Conservation (phyloP, 2,329 filamentous ascomycete species). For the Pseudogymnoascus sp. region DNA sequence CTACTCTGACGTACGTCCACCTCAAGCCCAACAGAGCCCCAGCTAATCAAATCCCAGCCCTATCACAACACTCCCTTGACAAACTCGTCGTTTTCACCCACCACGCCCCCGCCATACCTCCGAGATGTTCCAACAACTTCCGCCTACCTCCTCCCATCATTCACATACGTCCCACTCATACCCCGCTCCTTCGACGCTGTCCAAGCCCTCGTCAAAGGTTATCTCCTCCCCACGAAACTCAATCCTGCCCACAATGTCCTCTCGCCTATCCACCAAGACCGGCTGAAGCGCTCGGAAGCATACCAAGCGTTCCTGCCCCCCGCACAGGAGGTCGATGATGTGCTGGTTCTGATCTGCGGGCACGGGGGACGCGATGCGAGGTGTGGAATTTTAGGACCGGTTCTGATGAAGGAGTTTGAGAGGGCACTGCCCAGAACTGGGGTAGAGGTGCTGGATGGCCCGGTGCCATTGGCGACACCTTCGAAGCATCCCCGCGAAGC, state of each 20-base stretch:
- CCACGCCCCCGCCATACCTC: slow-evolving; percentile 32
- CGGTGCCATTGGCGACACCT: slow-evolving; percentile 24
- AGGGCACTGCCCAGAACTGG: slow-evolving; percentile 43
- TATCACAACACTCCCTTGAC: slow-evolving; percentile 74
- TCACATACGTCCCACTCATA: slow-evolving; percentile 69
- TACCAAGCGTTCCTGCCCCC: slow-evolving; percentile 44
- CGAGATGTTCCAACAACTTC: slow-evolving; percentile 47
- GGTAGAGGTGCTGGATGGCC: slow-evolving; percentile 39
- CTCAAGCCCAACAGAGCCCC: background rate
- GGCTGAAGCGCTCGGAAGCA: slow-evolving; percentile 41
- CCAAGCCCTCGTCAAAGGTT: slow-evolving; percentile 53
- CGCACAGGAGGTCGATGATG: slow-evolving; percentile 54
- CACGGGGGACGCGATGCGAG: slow-evolving; percentile 74
- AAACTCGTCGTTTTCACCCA: slow-evolving; percentile 60
- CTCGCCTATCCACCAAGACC: slow-evolving; percentile 48
- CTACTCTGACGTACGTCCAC: slow-evolving; percentile 55
- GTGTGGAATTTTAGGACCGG: slow-evolving; percentile 72
- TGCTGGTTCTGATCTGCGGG: slow-evolving; percentile 79
- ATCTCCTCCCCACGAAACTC: slow-evolving; percentile 52
- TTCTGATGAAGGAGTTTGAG: slow-evolving; percentile 64
- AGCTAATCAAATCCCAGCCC: slow-evolving; percentile 46
- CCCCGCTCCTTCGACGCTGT: slow-evolving; percentile 51
- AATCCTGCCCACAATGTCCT: slow-evolving; percentile 51
- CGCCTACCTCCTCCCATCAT: slow-evolving; percentile 72
- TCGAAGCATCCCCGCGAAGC: slow-evolving; percentile 9